Evolutionary conservation across 768 basidiomycete species (phyloP), one percentile per base, ranked within the genome.

Genomic region (Serpula lacrymans): DNA sequence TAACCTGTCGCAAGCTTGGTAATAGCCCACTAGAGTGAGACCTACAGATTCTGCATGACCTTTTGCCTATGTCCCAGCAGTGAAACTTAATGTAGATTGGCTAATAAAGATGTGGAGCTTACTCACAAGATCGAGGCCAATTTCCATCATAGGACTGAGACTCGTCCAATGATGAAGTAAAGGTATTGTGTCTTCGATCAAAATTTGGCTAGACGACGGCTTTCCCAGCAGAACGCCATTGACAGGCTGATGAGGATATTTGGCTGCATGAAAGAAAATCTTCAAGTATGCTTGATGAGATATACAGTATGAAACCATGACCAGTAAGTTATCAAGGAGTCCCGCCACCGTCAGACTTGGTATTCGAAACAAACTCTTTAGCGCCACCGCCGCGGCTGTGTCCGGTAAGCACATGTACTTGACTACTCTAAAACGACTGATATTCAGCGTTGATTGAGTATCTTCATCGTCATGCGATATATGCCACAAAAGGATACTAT

Each of bases 151-250:
- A 3, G 86, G 84, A 46, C 82, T 84, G 39, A 92, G 69, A 50
- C 75, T 82, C 6, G 86, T 88, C 88, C 88, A 91, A 55, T 88
- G 81, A 55, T 92, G 88, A 37, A 88, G 72, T 25, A 92, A 69
- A 12, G 89, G 89, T 27, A 92, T 68, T 3, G 80, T 74, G 53
- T 91, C 87, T 35, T 68, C 63, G 35, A 85, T 72, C 39, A 59
- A 58, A 30, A 86, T 73, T 1, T 53, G 52, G 16, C 59, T 55
- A 2, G 62, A 53, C 12, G 46, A 39, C 33, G 65, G 57, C 23
- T 67, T 74, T 25, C 87, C 87, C 1, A 91, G 62, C n/a, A 92
- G 67, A 6, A 90, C 78, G 3, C 89, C 89, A 39, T 86, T 84
- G 18, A 87, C 81, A n/a, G 74, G 70, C 37, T 67, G 70, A 46